These are phyloP conservation scores for Fusarium hainanense DNA, from an alignment of 2,329 filamentous ascomycete genomes.

Conservation along the genomic window DNA sequence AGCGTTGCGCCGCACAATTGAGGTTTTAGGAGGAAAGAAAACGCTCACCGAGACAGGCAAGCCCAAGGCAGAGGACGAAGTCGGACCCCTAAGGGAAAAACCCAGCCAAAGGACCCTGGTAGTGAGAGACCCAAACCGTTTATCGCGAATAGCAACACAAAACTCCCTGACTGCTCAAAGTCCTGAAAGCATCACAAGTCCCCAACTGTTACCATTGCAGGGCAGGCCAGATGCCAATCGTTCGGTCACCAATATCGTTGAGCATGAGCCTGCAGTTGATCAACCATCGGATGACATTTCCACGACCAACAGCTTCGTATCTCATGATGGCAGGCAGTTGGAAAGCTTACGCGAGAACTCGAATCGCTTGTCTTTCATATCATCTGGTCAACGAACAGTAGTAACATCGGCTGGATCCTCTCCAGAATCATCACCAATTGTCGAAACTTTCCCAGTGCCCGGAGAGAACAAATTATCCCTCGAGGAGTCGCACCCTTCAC, in stretches of 20 bases:
- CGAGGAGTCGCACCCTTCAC: conserved; percentile 40
- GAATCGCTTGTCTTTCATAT: conserved; percentile 69
- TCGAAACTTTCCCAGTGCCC: conserved; percentile 58
- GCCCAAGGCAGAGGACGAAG: conserved; percentile 56
- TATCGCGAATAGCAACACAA: conserved; percentile 50
- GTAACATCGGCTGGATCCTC: conserved; percentile 67
- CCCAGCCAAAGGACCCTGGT: conserved; percentile 60
- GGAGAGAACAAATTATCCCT: conserved; percentile 34
- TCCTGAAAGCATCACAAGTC: conserved; percentile 24
- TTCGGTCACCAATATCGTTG: conserved; percentile 27
- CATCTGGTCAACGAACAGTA: conserved; percentile 69
- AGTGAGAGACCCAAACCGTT: conserved; percentile 60
- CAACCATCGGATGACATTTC: conserved; percentile 66
- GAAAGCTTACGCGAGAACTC: conserved; percentile 67
- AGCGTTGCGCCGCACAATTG: conserved; percentile 75
- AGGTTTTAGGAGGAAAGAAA: conserved; percentile 74
- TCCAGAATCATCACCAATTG: conserved; percentile 65
- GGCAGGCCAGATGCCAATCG: conserved; percentile 22
- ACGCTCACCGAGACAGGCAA: conserved; percentile 69
- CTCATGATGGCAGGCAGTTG: conserved; percentile 68
- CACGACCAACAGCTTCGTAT: conserved; percentile 66
- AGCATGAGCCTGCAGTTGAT: conserved; percentile 50
- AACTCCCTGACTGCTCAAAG: conserved; percentile 31
- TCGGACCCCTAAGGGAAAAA: conserved; percentile 51
- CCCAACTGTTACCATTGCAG: conserved; percentile 27